phyloP scores from a whole-genome alignment of 116 monocot species.

The Posidonia oceanica region DNA sequence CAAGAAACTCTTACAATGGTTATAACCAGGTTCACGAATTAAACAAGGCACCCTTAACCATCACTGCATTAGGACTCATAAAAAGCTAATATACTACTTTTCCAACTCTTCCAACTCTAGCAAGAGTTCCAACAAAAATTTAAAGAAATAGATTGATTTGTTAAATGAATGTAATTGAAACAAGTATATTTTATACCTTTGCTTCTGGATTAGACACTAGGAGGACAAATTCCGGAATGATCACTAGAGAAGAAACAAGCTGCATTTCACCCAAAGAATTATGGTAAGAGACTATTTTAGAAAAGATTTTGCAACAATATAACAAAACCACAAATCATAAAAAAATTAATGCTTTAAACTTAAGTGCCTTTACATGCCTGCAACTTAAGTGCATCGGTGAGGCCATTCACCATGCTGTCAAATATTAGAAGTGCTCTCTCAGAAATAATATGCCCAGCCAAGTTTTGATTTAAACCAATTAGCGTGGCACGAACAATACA shows the following conservation, averaged over 20 bases:
- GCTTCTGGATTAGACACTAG: slow-evolving; percentile 70
- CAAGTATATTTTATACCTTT: slow-evolving; percentile 41
- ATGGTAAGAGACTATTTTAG: background rate
- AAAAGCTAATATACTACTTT: too few species aligned
- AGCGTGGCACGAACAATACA: slow-evolving; percentile 75
- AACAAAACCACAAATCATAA: background rate
- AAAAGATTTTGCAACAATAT: background rate
- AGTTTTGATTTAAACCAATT: slow-evolving; percentile 36
- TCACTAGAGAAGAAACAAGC: slow-evolving; percentile 64
- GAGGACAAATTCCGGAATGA: slow-evolving; percentile 53
- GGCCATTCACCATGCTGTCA: slow-evolving; percentile 22
- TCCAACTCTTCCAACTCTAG: too few species aligned
- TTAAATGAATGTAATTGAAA: too few species aligned
- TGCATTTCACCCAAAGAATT: slow-evolving; percentile 20
- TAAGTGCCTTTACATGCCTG: slow-evolving; percentile 30
- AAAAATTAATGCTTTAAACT: background rate
- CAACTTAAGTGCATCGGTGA: slow-evolving; percentile 62
- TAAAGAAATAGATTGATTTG: too few species aligned
- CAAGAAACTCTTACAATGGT: too few species aligned
- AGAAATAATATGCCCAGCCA: slow-evolving; percentile 11
- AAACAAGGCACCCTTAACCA: too few species aligned
- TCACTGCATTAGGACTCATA: too few species aligned
- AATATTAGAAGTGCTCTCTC: slow-evolving; percentile 24
- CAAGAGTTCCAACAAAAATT: too few species aligned
- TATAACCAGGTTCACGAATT: too few species aligned